Base-by-base conservation (phyloP, 1,284 basidiomycete species). In the Irpex sp. region DNA sequence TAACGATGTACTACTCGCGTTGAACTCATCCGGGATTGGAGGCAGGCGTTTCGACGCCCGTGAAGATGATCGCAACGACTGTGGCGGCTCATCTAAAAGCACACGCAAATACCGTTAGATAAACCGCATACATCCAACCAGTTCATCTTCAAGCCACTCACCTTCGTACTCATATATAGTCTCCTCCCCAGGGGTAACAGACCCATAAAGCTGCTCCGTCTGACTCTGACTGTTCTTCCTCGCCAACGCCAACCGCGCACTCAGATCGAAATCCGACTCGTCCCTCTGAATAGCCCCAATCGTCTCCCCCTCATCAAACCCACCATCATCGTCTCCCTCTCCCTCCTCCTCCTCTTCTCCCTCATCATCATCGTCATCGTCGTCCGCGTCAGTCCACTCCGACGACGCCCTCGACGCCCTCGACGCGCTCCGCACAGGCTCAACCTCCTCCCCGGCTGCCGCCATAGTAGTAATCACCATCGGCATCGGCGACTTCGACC, bases 161-260 rank as follows among this genome's bases (percentile, higher is more conserved):
- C 73, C 48, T 68, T 87, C 91, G 88, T 84, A 62, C 21, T 92
- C 91, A 67, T 89, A 91, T 64, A 91, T 91, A 1, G 86, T 89
- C 44, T 84, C 84, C 67, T 88, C 86, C 9, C 72, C 72, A n/a
- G 85, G 83, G 66, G 81, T 69, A 6, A 76, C 68, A 62, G 81
- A 56, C 57, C 70, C 69, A 40, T 78, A 65, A 58, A 78, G 78
- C 56, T 81, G 80, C 15, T 79, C 80, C 65, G 84, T 81, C 68
- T 93, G 92, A 72, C 84, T 91, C 73, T 88, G 81, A 72, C 92
- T 93, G 73, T 96, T 96, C 66, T 84, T 82, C 65, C 91, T 80
- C 5, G 93, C 94, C 57, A 95, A 77, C 66, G 91, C 91, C 61
- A 96, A 76, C 56, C 89, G 85, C 76, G 84, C 80, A 31, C 86